Evolutionary conservation across 495 filamentous ascomycete species (phyloP).

Genomic region (Penicillium longicatenatum): DNA sequence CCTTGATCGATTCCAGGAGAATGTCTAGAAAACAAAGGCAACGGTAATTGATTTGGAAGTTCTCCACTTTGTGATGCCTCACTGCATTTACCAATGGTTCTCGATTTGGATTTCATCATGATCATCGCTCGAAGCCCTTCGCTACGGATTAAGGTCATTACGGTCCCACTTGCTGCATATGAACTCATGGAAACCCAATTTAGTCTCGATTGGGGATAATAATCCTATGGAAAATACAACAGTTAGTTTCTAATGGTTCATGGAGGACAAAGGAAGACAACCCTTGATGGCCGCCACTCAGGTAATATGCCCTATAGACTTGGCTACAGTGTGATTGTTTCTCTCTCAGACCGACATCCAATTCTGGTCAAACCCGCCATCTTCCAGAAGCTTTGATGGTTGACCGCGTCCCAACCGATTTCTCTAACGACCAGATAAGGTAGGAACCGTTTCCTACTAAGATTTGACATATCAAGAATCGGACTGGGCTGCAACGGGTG

Average conservation of each 20-base stretch:
- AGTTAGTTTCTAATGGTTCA: too few species aligned
- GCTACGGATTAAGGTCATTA: conserved; percentile 13
- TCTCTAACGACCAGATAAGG: conserved; percentile 10
- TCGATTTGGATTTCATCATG: conserved; percentile 21
- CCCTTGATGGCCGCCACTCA: neutral
- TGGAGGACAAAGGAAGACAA: neutral
- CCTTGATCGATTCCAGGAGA: neutral
- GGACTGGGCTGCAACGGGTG: conserved; percentile 18
- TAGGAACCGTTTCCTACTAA: conserved; percentile 4
- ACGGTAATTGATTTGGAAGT: too few species aligned
- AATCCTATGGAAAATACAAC: too few species aligned
- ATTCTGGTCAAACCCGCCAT: neutral
- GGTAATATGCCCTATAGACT: too few species aligned
- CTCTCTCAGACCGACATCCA: neutral
- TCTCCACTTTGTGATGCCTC: neutral
- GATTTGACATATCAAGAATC: conserved; percentile 19
- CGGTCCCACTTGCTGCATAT: neutral
- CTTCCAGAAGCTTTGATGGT: conserved; percentile 4
- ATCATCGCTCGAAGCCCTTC: conserved; percentile 17
- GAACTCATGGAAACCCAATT: neutral
- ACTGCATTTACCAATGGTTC: neutral
- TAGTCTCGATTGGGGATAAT: neutral
- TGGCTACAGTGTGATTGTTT: neutral
- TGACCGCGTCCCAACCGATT: conserved; percentile 29
- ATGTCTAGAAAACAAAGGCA: neutral